A percentile compares a stretch with the other conserved stretches of the same genome.
Evolutionary conservation across 2,329 filamentous ascomycete species (phyloP).

Genomic region (Stylonectria norvegica): DNA sequence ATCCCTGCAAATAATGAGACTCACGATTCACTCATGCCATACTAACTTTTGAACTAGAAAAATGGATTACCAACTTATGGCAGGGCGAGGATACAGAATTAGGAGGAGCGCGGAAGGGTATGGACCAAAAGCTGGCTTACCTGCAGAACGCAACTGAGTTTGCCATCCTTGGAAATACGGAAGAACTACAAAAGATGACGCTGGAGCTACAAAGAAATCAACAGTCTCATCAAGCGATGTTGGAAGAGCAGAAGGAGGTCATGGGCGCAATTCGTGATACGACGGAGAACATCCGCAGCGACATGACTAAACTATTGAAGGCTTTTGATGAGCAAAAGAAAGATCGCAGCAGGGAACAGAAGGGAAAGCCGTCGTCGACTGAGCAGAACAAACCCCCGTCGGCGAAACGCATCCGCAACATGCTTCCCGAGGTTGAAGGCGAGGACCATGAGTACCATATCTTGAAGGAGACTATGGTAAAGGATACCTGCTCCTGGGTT

Average conservation of each 20-base stretch:
- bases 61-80: conserved; percentile 30
- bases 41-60: conserved; percentile 18
- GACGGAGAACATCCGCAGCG: conserved; percentile 25
- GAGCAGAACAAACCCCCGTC: conserved; percentile 22
- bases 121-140: conserved; percentile 26
- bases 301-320: conserved; percentile 28
- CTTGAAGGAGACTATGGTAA: conserved; percentile 28
- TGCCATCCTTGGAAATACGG: conserved; percentile 32
- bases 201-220: conserved; percentile 27
- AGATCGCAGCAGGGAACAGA: conserved; percentile 12
- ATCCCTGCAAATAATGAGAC: background rate
- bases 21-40: too few species aligned
- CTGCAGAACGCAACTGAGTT: conserved; percentile 33
- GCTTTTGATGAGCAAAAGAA: conserved; percentile 22
- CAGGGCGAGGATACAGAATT: conserved; percentile 32
- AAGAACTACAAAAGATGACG: conserved; percentile 29
- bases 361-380: conserved; percentile 11
- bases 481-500: conserved; percentile 32
- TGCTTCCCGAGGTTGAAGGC: conserved; percentile 17
- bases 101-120: conserved; percentile 25
- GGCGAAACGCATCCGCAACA: conserved; percentile 22
- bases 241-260: conserved; percentile 23
- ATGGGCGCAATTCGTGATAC: conserved; percentile 26
- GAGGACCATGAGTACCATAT: conserved; percentile 25
- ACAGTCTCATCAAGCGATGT: conserved; percentile 21